Conservation (phyloP, 2,329 filamentous ascomycete species). For the Hypoxylon sp. region DNA sequence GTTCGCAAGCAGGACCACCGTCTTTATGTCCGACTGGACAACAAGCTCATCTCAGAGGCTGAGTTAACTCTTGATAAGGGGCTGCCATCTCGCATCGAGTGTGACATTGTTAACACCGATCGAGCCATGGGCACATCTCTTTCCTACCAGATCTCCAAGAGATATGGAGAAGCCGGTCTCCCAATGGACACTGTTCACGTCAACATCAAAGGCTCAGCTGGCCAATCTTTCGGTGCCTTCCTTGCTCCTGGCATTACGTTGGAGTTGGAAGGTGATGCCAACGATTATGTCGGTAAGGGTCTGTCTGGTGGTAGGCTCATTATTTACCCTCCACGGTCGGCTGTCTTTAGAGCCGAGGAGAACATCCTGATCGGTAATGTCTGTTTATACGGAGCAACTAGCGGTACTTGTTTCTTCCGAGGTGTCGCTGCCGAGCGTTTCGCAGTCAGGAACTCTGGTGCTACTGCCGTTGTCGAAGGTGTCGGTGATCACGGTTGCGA, state of each 20-base stretch:
- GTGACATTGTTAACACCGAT: constrained; percentile 96
- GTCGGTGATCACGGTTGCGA: constrained; percentile 97
- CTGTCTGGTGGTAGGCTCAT: constrained; percentile 93
- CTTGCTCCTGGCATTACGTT: constrained; percentile 93
- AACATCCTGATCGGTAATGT: constrained; percentile 95
- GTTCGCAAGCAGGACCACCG: constrained; percentile 97
- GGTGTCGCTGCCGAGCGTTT: constrained; percentile 97
- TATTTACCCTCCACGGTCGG: constrained; percentile 90
- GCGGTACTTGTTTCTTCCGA: constrained; percentile 94
- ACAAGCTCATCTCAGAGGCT: constrained; percentile 96
- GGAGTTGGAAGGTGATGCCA: constrained; percentile 94
- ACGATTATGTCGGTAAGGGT: constrained; percentile 97
- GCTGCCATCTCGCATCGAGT: constrained; percentile 91
- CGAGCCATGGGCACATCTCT: constrained; percentile 93
- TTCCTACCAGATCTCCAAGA: constrained; percentile 95
- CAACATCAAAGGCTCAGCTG: constrained; percentile 96
- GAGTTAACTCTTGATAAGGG: constrained; percentile 96
- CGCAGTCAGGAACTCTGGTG: constrained; percentile 95
- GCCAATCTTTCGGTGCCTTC: constrained; percentile 96
- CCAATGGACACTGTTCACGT: constrained; percentile 95
- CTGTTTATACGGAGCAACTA: constrained; percentile 94
- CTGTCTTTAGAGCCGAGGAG: constrained; percentile 96
- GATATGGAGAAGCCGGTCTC: constrained; percentile 89
- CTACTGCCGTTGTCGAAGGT: constrained; percentile 95
- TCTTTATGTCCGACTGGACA: constrained; percentile 92